Evolutionary conservation across 306 rosid genomes (phyloP).

Genomic region (Hippophae tibetana): DNA sequence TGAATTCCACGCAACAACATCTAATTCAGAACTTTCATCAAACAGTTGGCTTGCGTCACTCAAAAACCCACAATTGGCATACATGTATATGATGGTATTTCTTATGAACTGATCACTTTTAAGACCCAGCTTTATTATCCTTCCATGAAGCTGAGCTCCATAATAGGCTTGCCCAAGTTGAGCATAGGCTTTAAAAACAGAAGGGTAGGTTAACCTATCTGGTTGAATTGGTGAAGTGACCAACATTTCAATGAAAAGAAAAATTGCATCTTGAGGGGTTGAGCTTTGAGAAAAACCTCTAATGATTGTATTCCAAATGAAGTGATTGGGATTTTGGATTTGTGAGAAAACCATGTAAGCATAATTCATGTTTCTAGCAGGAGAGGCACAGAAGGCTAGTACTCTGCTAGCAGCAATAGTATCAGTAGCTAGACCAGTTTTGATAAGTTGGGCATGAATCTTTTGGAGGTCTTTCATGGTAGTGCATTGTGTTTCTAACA

Average conservation of each 20-base stretch:
- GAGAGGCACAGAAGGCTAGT: conserved; percentile 58
- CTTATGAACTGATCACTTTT: conserved; percentile 39
- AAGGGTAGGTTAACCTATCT: conserved; percentile 60
- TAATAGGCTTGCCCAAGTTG: conserved; percentile 42
- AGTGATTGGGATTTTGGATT: conserved; percentile 46
- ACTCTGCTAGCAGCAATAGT: conserved; percentile 48
- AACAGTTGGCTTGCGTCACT: conserved; percentile 50
- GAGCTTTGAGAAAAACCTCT: conserved; percentile 73
- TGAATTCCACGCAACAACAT: conserved; percentile 66
- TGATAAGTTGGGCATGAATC: conserved; percentile 54
- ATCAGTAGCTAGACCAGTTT: conserved; percentile 51
- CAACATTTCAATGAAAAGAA: conserved; percentile 70
- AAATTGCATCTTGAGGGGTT: conserved; percentile 44
- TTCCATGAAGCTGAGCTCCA: conserved; percentile 89
- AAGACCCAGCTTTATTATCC: conserved; percentile 53
- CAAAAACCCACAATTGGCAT: conserved; percentile 57
- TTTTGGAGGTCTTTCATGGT: conserved; percentile 64
- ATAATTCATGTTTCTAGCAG: conserved; percentile 56
- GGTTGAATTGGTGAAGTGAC: conserved; percentile 42
- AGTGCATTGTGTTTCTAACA: conserved; percentile 58
- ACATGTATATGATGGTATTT: conserved; percentile 59
- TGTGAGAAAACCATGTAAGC: conserved; percentile 48
- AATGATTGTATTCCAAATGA: conserved; percentile 71
- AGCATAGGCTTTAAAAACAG: conserved; percentile 74
- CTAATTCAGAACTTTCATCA: conserved; percentile 38